Base-by-base conservation (phyloP, 805 yeast species). In the Nakazawaea wyomingensis region DNA sequence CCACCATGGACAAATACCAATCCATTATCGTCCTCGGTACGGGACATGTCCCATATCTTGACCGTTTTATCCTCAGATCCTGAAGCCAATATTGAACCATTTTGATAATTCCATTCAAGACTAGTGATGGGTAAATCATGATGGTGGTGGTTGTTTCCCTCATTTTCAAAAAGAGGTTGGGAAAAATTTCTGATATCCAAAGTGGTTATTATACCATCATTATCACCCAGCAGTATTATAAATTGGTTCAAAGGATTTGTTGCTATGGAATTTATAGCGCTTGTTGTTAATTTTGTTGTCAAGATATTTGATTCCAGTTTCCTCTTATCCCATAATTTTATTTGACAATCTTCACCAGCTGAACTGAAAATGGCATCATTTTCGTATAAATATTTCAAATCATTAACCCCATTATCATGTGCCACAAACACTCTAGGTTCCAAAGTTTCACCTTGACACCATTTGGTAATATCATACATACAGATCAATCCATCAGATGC, bases 1-100 rank as follows among this genome's bases (percentile, higher is more conserved):
- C 97, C 97, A 3, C 80, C 82, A 61, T 90, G 98, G 3, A 71
- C 69, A 55, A 90, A 89, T 6, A 78, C 35, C 41, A 73, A 54
- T 39, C 52, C 60, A 4, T 52, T 47, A 20, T 54, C 48, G 6
- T 49, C 37, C 3, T 50, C 51, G 4, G 49, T 45, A 17, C 52
- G 48, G 4, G 69, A 49, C 3, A 76, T 56, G 52, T 85, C 84
- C 76, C 82, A 80, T 2, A 87, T 30, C 52, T 76, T 78, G 8
- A 82, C 88, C 37, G 71, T 52, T 1, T 77, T 75, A 52, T 82
- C 88, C 2, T 75, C 74, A n/a, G 82, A 78, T 0, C 82, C 77
- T 0, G 85, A 78, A 0, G 86, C 90, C 7, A 88, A 48, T 1
- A 86, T 55, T 1, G 76, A 65, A 6, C 71, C 69, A 20, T 58